Evolutionary conservation across 257 asterid genomes (phyloP).

Genomic region (Solanum tacnaense): DNA sequence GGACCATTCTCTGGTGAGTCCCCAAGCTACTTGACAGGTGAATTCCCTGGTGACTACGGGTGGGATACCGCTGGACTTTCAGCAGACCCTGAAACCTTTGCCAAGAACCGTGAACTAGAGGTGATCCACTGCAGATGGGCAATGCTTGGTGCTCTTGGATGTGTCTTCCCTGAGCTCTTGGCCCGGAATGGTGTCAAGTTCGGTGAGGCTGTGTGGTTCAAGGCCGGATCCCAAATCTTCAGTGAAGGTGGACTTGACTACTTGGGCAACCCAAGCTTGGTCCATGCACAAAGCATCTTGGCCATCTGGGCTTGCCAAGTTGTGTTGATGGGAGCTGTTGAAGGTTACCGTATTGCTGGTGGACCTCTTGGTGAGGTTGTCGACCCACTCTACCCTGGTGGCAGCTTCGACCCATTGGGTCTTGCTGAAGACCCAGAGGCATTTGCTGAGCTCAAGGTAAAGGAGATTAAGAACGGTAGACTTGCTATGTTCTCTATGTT

Average conservation of each 20-base stretch:
- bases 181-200: slow-evolving; percentile 61
- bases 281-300: slow-evolving; percentile 64
- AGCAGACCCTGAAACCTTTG: slow-evolving; percentile 63
- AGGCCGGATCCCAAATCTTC: slow-evolving; percentile 62
- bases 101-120: slow-evolving; percentile 67
- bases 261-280: slow-evolving; percentile 61
- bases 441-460: slow-evolving; percentile 51
- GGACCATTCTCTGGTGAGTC: slow-evolving; percentile 66
- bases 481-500: slow-evolving; percentile 60
- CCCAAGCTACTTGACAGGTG: slow-evolving; percentile 61
- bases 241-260: slow-evolving; percentile 62
- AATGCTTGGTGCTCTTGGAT: slow-evolving; percentile 77
- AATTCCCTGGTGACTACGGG: slow-evolving; percentile 67
- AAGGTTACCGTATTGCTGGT: slow-evolving; percentile 43
- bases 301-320: slow-evolving; percentile 63
- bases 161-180: slow-evolving; percentile 68
- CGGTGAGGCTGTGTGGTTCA: slow-evolving; percentile 75
- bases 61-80: slow-evolving; percentile 67
- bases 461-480: slow-evolving; percentile 48
- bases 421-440: slow-evolving; percentile 28
- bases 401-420: slow-evolving; percentile 23
- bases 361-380: slow-evolving; percentile 13
- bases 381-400: slow-evolving; percentile 9
- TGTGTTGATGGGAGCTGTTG: slow-evolving; percentile 60
- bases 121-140: slow-evolving; percentile 75